Percentiles rank a stretch among this genome's conserved stretches.
These are phyloP conservation scores for Echinosophora koreensis DNA, from an alignment of 306 rosid species.

Conservation along the genomic window DNA sequence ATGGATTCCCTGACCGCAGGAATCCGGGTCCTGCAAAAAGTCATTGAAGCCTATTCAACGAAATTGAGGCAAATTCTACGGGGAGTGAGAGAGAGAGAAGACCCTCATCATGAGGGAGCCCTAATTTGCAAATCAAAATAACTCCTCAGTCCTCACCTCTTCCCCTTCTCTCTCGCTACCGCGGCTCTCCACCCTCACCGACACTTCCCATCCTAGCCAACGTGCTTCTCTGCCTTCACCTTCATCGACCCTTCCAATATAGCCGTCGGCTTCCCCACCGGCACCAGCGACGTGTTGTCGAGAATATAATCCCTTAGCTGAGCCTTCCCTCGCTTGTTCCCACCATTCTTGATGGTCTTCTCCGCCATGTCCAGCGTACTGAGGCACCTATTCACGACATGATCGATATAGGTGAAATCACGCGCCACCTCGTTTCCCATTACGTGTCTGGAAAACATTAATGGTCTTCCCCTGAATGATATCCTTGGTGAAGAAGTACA, in stretches of 20 bases:
- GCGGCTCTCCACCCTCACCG: no score
- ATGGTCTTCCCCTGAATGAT: conserved; percentile 59
- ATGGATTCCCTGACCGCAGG: no score
- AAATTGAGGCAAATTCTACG: no score
- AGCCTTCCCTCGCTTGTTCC: conserved; percentile 61
- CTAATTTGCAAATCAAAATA: no score
- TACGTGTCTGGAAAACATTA: conserved; percentile 55
- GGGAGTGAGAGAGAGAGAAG: no score
- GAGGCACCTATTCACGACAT: conserved; percentile 60
- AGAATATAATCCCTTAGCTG: conserved; percentile 63
- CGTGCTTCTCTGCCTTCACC: conserved; percentile 60
- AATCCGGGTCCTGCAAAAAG: no score
- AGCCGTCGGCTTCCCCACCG: conserved; percentile 62
- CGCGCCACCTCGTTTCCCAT: conserved; percentile 72
- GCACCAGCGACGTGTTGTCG: conserved; percentile 70
- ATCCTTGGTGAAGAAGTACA: conserved; percentile 65
- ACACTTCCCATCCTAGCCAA: not conserved
- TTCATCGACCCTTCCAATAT: conserved; percentile 53
- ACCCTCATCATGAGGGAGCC: no score
- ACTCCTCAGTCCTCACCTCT: no score
- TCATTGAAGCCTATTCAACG: no score
- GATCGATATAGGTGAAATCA: conserved; percentile 69
- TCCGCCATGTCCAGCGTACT: conserved; percentile 63
- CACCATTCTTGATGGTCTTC: conserved; percentile 68
- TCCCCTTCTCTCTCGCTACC: no score